Conservation (phyloP, 345 rosid genomes). For the Populus simonii region DNA sequence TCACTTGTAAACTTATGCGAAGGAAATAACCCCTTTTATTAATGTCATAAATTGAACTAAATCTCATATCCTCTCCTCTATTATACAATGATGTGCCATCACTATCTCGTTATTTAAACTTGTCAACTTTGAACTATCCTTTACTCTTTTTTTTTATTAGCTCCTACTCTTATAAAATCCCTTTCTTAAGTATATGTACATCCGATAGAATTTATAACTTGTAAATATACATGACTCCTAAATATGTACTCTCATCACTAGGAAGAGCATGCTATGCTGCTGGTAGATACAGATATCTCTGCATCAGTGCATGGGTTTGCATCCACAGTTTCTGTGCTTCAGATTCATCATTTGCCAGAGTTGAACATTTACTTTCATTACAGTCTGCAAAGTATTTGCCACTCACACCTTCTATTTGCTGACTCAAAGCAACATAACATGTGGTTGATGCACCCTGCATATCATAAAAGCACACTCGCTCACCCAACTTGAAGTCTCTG, state of each 20-base stretch:
- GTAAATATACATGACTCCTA: not conserved
- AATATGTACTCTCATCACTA: not conserved
- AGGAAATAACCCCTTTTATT: not conserved
- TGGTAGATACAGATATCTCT: conserved; percentile 33
- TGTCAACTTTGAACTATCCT: not conserved
- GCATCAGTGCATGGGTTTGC: conserved; percentile 51
- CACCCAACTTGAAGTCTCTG: not conserved
- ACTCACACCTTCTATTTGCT: conserved; percentile 46
- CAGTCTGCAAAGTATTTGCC: conserved; percentile 91
- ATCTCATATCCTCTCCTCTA: not conserved
- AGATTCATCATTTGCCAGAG: conserved; percentile 63
- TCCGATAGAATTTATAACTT: not conserved
- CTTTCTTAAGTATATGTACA: not conserved
- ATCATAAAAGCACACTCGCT: not conserved
- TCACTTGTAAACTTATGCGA: not conserved
- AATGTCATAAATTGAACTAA: not conserved
- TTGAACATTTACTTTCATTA: conserved; percentile 70
- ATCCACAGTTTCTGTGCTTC: conserved; percentile 61
- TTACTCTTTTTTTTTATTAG: not conserved
- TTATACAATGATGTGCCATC: not conserved
- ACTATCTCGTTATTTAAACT: not conserved
- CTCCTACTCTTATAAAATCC: not conserved
- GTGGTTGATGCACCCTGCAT: conserved; percentile 92
- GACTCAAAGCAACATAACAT: conserved; percentile 84
- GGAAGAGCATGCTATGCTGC: not conserved